Base-by-base conservation (phyloP, 331 rosid species). In the Malus hybrid region DNA sequence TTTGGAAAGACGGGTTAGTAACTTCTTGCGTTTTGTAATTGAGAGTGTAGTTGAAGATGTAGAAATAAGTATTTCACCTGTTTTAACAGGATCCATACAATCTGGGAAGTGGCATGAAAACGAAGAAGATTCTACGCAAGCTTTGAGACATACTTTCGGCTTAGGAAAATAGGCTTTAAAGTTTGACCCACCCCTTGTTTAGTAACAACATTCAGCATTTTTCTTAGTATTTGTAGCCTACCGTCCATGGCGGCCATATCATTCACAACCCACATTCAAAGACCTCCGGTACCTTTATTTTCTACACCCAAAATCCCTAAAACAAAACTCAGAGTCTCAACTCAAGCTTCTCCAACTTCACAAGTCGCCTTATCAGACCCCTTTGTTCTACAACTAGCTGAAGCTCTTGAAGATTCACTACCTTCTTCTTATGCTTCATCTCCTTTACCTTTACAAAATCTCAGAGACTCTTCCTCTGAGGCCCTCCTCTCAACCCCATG, bases 311-410 rank as follows among this genome's bases (percentile, higher is more conserved):
- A 18, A 76, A 70, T 78, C 56, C 65, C 46, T 36, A 82, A 77
- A 78, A 31, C 70, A 74, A 81, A 65, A 76, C 13, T 77, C 62
- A 81, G 83, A 77, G 19, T 81, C 57, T 71, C 91, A 18, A 24
- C 80, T 19, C 87, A 80, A 39, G 32, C 91, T 56, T 76, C 83
- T 22, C 73, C 86, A 5, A 12, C 81, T 71, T 72, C 73, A 34
- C 90, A 80, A 24, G 65, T 77, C 19, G 15, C 80, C 6, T 79
- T 83, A 44, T 87, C 92, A 0, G 99, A 94, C 82, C 97, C 97
- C 3, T 94, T 92, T 62, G 88, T 94, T 61, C 92, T 92, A 14
- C 86, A 94, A 71, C 92, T 94, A 5, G 99, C 99, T 0, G 99
- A 94, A 80, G 69, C 93, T 64, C 87, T 94, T 1, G 99, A 94